Conservation (phyloP, 1,284 basidiomycete species). For the Boletellus deceptivus region DNA sequence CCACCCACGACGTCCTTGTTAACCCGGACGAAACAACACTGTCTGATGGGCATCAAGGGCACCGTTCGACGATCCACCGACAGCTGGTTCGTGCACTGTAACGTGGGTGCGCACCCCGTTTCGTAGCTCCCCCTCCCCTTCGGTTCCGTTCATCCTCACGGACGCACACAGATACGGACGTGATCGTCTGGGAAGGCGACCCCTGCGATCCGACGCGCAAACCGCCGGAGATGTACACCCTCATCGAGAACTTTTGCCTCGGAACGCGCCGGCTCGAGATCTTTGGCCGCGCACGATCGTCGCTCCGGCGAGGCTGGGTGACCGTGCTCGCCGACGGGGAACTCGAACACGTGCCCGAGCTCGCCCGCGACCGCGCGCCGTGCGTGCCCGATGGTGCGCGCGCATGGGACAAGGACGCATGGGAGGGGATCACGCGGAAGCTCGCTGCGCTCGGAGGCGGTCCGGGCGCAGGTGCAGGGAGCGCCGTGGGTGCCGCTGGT, state of each 20-base stretch:
- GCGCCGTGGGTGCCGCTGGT: too few species aligned
- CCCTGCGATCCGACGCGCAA: conserved; percentile 75
- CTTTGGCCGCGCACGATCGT: conserved; percentile 73
- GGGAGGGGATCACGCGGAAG: conserved; percentile 58
- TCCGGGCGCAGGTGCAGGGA: too few species aligned
- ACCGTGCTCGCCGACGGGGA: conserved; percentile 74
- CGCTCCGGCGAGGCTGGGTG: conserved; percentile 89
- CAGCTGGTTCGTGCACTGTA: conserved; percentile 96
- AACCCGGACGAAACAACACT: conserved; percentile 92
- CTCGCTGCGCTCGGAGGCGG: conserved; percentile 44
- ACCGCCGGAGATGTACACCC: conserved; percentile 92
- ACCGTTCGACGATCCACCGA: conserved; percentile 94
- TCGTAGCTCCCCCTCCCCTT: conserved; percentile 3
- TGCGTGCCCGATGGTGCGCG: conserved; percentile 44
- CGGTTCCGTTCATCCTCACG: too few species aligned
- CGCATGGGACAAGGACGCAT: conserved; percentile 55
- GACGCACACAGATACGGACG: conserved; percentile 81
- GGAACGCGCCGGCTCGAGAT: conserved; percentile 90
- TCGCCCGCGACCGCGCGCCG: conserved; percentile 38
- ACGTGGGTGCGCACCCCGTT: conserved; percentile 61
- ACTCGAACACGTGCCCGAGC: conserved; percentile 45
- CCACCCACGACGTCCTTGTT: conserved; percentile 81
- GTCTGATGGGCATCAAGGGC: conserved; percentile 97
- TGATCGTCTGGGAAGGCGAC: conserved; percentile 93
- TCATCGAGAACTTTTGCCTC: conserved; percentile 98